Evolutionary conservation across 108 stramenopile genomes (phyloP), one percentile per base, ranked within the genome.

Genomic region (Cyclotella sp.): DNA sequence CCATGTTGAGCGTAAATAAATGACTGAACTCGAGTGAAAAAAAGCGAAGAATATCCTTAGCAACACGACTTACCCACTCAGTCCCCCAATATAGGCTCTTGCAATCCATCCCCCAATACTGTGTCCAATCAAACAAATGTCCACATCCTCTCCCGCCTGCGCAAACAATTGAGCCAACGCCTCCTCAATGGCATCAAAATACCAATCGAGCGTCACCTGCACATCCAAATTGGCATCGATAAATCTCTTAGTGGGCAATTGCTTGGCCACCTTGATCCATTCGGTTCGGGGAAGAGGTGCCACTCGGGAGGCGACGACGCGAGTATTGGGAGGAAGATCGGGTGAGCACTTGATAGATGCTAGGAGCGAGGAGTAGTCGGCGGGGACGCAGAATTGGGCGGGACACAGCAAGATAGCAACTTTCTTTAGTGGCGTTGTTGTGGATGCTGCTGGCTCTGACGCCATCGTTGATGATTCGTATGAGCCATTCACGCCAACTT

Each of bases 51-150:
- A 13, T 9, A 47, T 18, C 8, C 14, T 0, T n/a, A 68, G 45
- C 22, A 49, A n/a, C n/a, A 49, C 3, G 9, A 75, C 79, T 52
- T 41, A 83, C 82, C 83, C 71, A 62, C 83, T 76, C 18, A 93
- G 34, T 0, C 92, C 92, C 30, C 92, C 92, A 9, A 93, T 64
- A 67, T 87, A 93, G 15, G 88, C 88, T 43, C 92, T 70, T 0
- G 89, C 92, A 15, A 93, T 88, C 92, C 92, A 93, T 16, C 92
- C 92, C 26, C 92, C 92, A 76, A 93, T 93, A 21, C 72, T 75
- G 68, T 93, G 92, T 15, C 89, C 92, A 19, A 93, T 70, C 29
- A 93, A 44, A 59, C 89, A 90, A 8, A 93, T 40, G 13, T 87
- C 78, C 8, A 77, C 68, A 60, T 89, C 87, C 18, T 82, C 75